phyloP scores from a whole-genome alignment of 2,329 filamentous ascomycete genomes.

The Paracorniculantispora psalliotae region DNA sequence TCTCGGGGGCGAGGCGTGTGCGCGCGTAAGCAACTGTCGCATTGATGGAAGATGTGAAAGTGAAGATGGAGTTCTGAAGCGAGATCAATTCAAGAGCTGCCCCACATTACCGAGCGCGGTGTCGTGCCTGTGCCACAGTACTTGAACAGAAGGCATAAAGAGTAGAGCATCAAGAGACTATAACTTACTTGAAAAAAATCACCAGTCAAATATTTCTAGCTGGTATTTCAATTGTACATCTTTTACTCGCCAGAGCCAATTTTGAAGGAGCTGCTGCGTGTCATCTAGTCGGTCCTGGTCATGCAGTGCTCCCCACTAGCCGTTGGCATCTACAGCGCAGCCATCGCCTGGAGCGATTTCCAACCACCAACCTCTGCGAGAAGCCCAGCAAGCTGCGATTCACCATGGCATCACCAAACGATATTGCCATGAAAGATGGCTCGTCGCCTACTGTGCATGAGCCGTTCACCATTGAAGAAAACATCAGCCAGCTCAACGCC shows the following conservation, averaged over 20 bases:
- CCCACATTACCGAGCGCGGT: background rate
- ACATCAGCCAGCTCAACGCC: slow-evolving; percentile 72
- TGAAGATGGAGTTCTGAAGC: background rate
- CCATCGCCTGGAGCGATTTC: background rate
- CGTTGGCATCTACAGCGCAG: background rate
- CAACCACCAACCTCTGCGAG: background rate
- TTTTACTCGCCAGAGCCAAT: no score
- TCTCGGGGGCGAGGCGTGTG: background rate
- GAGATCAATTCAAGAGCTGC: background rate
- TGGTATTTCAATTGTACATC: no score
- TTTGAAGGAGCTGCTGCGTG: no score
- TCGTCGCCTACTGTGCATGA: slow-evolving; percentile 29
- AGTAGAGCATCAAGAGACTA: no score
- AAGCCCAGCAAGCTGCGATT: background rate
- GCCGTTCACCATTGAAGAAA: slow-evolving; percentile 69
- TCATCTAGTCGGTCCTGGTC: no score
- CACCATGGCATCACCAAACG: slow-evolving; percentile 28
- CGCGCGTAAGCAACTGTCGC: background rate
- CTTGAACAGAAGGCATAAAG: no score
- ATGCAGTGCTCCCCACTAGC: background rate
- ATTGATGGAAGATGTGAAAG: background rate
- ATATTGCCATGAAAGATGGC: slow-evolving; percentile 27
- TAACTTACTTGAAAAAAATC: no score
- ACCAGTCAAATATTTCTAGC: no score
- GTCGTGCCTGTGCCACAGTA: no score